Evolutionary conservation across 306 rosid species (phyloP).

Genomic region (Oemleria cerasiformis): DNA sequence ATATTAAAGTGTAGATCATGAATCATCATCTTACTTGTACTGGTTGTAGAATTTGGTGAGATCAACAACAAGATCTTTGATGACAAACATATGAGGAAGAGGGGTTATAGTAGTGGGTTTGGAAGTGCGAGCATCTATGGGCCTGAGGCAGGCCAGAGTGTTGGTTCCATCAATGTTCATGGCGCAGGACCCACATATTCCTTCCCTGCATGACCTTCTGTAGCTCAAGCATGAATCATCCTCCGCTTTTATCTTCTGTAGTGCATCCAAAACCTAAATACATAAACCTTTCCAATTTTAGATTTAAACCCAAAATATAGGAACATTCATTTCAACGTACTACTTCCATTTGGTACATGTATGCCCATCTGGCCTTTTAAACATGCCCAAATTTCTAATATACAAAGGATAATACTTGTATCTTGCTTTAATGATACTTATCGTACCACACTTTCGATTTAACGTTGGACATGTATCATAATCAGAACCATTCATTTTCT

Average conservation of each 20-base stretch:
- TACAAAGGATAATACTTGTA: too few species aligned
- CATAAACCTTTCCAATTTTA: not conserved
- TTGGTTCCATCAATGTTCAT: constrained; percentile 50
- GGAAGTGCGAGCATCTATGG: constrained; percentile 36
- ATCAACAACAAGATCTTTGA: constrained; percentile 44
- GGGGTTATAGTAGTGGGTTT: constrained; percentile 34
- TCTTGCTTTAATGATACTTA: too few species aligned
- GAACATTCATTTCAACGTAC: not conserved
- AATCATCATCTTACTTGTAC: constrained; percentile 21
- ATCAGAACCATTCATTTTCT: too few species aligned
- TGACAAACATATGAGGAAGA: constrained; percentile 45
- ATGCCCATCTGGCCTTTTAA: not conserved
- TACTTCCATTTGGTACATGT: not conserved
- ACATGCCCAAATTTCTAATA: not conserved
- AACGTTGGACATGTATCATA: too few species aligned
- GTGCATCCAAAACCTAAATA: constrained; percentile 41
- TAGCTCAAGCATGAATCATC: constrained; percentile 41
- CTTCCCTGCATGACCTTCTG: constrained; percentile 49
- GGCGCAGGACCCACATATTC: constrained; percentile 48
- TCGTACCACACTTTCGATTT: too few species aligned
- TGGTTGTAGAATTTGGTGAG: constrained; percentile 50
- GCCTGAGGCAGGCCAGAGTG: constrained; percentile 39
- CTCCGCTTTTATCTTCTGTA: constrained; percentile 47
- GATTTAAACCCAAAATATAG: not conserved
- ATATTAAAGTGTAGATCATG: too few species aligned